Percentiles rank a stretch among this genome's conserved stretches.
Evolutionary conservation across 768 basidiomycete genomes (phyloP).

Genomic region (Kwoniella sp.): DNA sequence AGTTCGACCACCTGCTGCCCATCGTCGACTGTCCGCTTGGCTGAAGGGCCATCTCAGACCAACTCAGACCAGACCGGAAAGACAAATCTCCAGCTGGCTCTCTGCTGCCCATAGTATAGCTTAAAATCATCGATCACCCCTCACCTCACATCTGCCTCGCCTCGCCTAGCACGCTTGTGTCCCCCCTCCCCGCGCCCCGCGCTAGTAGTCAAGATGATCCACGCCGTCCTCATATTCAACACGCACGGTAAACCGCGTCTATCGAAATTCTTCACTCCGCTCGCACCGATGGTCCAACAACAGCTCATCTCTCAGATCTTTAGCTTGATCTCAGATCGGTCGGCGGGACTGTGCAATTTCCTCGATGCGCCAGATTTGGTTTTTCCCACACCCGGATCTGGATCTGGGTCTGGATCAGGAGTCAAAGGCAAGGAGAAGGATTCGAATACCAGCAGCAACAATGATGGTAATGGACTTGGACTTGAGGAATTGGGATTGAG

Average conservation of each 20-base stretch:
- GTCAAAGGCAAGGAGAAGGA: conserved; percentile 23
- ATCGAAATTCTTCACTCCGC: conserved; percentile 56
- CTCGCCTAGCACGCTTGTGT: too few relatives aligned
- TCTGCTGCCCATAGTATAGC: too few relatives aligned
- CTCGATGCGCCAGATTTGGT: conserved; percentile 66
- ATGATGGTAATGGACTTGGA: background rate
- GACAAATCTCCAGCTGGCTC: too few relatives aligned
- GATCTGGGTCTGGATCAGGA: background rate
- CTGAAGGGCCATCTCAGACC: too few relatives aligned
- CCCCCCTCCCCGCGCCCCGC: too few relatives aligned
- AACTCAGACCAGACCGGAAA: too few relatives aligned
- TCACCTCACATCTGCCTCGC: too few relatives aligned
- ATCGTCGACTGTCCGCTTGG: too few relatives aligned
- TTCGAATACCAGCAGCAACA: conserved; percentile 7
- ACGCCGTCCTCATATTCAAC: conserved; percentile 71
- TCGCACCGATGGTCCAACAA: conserved; percentile 47
- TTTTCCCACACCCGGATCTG: conserved; percentile 38
- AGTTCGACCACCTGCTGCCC: too few relatives aligned
- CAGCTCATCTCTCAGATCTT: conserved; percentile 82
- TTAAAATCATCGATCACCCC: too few relatives aligned
- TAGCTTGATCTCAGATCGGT: conserved; percentile 78
- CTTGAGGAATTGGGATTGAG: background rate
- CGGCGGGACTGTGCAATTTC: conserved; percentile 87
- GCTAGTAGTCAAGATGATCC: conserved; percentile 46
- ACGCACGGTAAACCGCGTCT: conserved; percentile 68